Evolutionary conservation across 2,329 filamentous ascomycete species (phyloP).

Genomic region (Boeremia exigua): DNA sequence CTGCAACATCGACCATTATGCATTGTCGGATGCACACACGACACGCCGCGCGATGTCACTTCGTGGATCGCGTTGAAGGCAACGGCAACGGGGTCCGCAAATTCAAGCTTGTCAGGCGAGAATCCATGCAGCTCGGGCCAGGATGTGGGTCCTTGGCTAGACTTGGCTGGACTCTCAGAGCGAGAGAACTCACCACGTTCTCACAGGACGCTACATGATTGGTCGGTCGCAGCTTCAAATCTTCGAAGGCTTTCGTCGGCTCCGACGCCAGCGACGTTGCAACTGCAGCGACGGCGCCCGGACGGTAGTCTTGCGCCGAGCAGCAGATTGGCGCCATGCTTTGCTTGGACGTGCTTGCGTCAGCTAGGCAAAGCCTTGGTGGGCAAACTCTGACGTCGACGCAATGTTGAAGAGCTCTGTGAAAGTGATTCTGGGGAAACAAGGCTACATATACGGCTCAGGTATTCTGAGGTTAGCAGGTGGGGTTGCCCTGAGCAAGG

Average conservation of each 20-base stretch:
- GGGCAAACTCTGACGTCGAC: slow-evolving; percentile 7
- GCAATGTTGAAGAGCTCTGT: background rate
- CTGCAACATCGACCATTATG: background rate
- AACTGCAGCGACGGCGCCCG: slow-evolving; percentile 5
- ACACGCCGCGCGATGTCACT: slow-evolving; percentile 10
- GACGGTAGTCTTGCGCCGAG: slow-evolving; percentile 1
- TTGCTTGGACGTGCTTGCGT: slow-evolving; percentile 17
- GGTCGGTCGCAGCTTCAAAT: background rate
- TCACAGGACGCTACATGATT: background rate
- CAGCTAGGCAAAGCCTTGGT: slow-evolving; percentile 16
- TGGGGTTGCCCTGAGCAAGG: slow-evolving; percentile 3
- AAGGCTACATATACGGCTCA: slow-evolving; percentile 8
- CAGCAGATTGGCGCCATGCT: slow-evolving; percentile 4
- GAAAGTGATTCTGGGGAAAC: slow-evolving; percentile 12
- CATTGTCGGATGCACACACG: background rate
- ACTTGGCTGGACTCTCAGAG: slow-evolving; percentile 15
- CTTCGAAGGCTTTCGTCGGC: slow-evolving; percentile 6
- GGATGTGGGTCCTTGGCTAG: slow-evolving; percentile 7
- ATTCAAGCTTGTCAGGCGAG: slow-evolving; percentile 2
- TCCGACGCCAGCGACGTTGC: slow-evolving; percentile 4
- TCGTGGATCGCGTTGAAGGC: slow-evolving; percentile 3
- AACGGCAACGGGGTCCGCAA: slow-evolving; percentile 1
- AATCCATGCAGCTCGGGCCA: slow-evolving; percentile 6
- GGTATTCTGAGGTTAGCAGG: slow-evolving; percentile 1
- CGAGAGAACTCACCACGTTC: slow-evolving; percentile 19